Evolutionary conservation across 2,329 filamentous ascomycete genomes (phyloP), one percentile per base, ranked within the genome.

Genomic region (Aureobasidium musti): DNA sequence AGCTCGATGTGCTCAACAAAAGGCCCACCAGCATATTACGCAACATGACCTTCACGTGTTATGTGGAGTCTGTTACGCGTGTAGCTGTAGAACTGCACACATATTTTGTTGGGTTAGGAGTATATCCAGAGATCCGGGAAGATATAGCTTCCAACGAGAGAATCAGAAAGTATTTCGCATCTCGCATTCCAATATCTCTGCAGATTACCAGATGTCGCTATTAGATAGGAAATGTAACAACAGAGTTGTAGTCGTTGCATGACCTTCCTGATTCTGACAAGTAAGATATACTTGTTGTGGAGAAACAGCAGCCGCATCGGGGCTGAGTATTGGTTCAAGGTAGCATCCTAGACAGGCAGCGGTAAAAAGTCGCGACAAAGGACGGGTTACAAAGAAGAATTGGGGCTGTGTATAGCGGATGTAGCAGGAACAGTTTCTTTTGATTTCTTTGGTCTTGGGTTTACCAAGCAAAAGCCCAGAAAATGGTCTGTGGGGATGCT

Each of bases 391-490:
- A 54, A 23, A 54, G 50, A n/a, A n/a, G 8, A 33, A 21, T 37
- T 5, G 30, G 30, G 50, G 50, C 50, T 54, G 50, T 54, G 50
- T 54, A 37, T 10, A 54, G 50, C 28, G 19, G 10, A 54, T n/a
- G 50, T n/a, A 21, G 30, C 7, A 11, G 49, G 11, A 7, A 50
- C 17, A 8, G n/a, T 33, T 52, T 28, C 5, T 52, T 30, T 11
- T 52, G 49, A 30, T 19, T 35, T 37, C 30, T 54, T 37, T n/a
- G 35, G n/a, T 11, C n/a, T 54, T 19, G 10, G 19, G 10, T 59
- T 43, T n/a, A n/a, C 53, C 54, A 59, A 59, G 54, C 39, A 45
- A 59, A 59, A 21, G 54, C 54, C 54, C 37, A 59, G 54, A 21
- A 26, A 21, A 14, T 45, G 54, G 54, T 59, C 54, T 59, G 53